A percentile compares a stretch with the other conserved stretches of the same genome.
These are phyloP conservation scores for Austroboletus olivaceoglutinosus DNA, from an alignment of 1,284 basidiomycete species.

Conservation along the genomic window DNA sequence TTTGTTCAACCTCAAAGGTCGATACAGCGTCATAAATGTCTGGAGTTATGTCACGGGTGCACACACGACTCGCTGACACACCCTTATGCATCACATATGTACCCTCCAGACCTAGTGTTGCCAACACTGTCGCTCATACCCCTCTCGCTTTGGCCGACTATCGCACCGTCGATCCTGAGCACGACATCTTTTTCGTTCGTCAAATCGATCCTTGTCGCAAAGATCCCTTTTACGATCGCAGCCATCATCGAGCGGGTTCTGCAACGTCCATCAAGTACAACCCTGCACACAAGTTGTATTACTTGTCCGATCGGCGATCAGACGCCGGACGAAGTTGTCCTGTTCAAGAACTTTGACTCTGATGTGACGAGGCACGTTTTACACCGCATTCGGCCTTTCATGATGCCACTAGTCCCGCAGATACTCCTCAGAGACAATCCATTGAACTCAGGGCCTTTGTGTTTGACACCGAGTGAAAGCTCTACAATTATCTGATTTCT, in stretches of 20 bases:
- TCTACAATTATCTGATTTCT: no score
- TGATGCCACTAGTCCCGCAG: conserved; percentile 38
- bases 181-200: conserved; percentile 3
- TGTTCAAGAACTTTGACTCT: neutral
- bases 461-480: conserved; percentile 22
- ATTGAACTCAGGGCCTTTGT: conserved; percentile 30
- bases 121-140: conserved; percentile 39
- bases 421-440: conserved; percentile 37
- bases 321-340: neutral
- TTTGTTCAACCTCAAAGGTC: conserved; percentile 40
- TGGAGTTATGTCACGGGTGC: conserved; percentile 37
- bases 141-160: conserved; percentile 23
- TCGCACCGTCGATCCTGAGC: conserved; percentile 10
- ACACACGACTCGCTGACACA: neutral
- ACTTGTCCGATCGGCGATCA: conserved; percentile 39
- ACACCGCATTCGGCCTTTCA: conserved; percentile 38
- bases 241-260: no score
- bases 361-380: neutral
- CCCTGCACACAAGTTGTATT: conserved; percentile 49
- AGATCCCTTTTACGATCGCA: no score
- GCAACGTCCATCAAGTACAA: conserved; percentile 32
- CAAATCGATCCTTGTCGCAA: no score
- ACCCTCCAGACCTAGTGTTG: conserved; percentile 39
- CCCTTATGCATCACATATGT: no score
- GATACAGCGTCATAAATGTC: conserved; percentile 53